Base-by-base conservation (phyloP, 192 early-diverging fungal species). In the Linnemannia hyalina region DNA sequence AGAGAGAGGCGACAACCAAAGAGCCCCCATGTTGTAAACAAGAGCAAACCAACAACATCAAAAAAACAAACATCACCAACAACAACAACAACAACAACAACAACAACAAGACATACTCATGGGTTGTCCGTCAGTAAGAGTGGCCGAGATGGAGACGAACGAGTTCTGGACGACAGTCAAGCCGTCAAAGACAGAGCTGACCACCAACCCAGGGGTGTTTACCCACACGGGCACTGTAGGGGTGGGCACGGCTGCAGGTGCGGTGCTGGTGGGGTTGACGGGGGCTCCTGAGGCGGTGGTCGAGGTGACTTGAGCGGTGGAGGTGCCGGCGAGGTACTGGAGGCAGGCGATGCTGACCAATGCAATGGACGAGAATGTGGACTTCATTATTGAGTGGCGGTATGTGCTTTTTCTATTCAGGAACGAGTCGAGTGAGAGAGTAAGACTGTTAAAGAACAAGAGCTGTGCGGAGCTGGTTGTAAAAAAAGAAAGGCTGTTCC, bases 131-230 rank as follows among this genome's bases (percentile, higher is more conserved):
- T 49, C 57, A 6, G 0, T 11, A 16, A 85, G 32, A 38, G 41
- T 69, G 57, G 55, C 46, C 32, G 60, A 60, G 40, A 85, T 85
- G 75, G 83, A 76, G n/a, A 85, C 32, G 38, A 52, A 57, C 7
- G 78, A 63, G 40, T 73, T 42, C 42, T 80, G 74, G 13, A 32
- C 44, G 23, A 85, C 42, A 11, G 73, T 0, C 78, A 85, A 76
- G 42, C 78, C 78, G 32, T 68, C 44, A 60, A 35, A 80, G 35
- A 70, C 57, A 4, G 74, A 63, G 18, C 47, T 32, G 36, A 85
- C 70, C 26, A 35, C 29, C 32, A 85, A 63, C 26, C 83, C 83
- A 16, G 78, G 75, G 6, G 83, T 85, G 71, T 85, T 85, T 36
- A 73, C 38, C 44, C 76, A 85, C 5, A 38, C 7, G 6, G 83